phyloP scores from a whole-genome alignment of 345 rosid genomes.

The Cardamine resedifolia region DNA sequence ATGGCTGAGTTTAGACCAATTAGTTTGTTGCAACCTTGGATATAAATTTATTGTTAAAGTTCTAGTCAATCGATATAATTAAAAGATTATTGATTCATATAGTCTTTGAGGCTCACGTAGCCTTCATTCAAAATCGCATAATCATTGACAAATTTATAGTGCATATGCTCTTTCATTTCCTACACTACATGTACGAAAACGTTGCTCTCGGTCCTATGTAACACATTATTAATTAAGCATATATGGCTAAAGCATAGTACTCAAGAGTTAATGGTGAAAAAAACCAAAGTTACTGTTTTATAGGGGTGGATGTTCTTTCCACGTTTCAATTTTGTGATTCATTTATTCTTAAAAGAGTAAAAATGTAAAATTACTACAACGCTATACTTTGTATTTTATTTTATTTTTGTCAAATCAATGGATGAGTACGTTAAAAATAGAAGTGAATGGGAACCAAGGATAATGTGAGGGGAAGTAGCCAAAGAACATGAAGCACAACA shows the following conservation, averaged over 20 bases:
- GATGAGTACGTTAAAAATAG: background rate
- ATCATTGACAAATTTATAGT: too few relatives aligned
- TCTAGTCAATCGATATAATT: background rate
- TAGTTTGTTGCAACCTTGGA: background rate
- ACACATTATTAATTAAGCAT: too few relatives aligned
- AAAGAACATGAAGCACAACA: constrained; percentile 31
- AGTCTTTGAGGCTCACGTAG: background rate
- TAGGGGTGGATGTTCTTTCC: too few relatives aligned
- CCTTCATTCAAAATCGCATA: background rate
- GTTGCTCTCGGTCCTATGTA: background rate
- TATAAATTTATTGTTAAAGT: too few relatives aligned
- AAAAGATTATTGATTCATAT: background rate
- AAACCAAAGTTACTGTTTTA: background rate
- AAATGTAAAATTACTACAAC: background rate
- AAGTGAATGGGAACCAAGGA: constrained; percentile 4
- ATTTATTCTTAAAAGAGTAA: background rate
- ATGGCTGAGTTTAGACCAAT: background rate
- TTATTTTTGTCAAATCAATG: background rate
- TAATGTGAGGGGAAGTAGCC: constrained; percentile 6
- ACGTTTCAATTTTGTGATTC: background rate
- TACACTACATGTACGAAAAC: background rate
- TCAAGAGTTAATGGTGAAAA: background rate
- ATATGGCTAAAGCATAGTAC: background rate
- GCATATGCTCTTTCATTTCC: background rate
- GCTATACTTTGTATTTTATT: background rate